phyloP scores from a whole-genome alignment of 2,329 filamentous ascomycete species.

The Tolypocladium nubicola region DNA sequence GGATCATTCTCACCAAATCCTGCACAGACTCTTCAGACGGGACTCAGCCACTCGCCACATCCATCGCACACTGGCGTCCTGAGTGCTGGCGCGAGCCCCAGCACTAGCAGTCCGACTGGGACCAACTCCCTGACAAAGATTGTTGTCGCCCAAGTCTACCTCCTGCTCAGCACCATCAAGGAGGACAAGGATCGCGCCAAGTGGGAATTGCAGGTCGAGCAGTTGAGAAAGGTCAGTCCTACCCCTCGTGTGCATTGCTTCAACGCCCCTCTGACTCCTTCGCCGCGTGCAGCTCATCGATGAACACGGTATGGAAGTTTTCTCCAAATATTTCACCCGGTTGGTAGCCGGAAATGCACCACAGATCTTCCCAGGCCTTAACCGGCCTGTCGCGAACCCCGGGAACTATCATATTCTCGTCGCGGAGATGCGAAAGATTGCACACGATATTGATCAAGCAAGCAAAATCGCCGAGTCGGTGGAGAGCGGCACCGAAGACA shows the following conservation, averaged over 20 bases:
- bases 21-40: constrained; percentile 46
- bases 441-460: constrained; percentile 70
- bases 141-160: constrained; percentile 88
- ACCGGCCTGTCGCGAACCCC: constrained; percentile 60
- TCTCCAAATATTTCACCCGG: constrained; percentile 88
- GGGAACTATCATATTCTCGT: constrained; percentile 77
- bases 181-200: constrained; percentile 84
- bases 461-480: constrained; percentile 89
- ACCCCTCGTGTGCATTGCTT: not conserved
- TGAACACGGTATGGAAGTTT: constrained; percentile 99
- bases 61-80: constrained; percentile 45
- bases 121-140: constrained; percentile 74
- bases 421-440: constrained; percentile 77
- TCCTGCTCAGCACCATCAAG: constrained; percentile 87
- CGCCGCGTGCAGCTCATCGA: constrained; percentile 61
- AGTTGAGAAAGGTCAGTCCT: constrained; percentile 74
- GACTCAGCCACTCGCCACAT: constrained; percentile 44
- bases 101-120: constrained; percentile 52
- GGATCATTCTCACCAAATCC: constrained; percentile 55
- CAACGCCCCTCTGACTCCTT: constrained; percentile 8
- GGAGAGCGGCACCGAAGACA: constrained; percentile 80
- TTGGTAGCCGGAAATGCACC: constrained; percentile 83
- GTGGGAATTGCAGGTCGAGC: constrained; percentile 86
- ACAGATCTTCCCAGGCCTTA: constrained; percentile 77
- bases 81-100: constrained; percentile 51